A percentile compares a stretch with the other conserved stretches of the same genome.
These are phyloP conservation scores for Talaromyces marneffei DNA, from an alignment of 2,329 filamentous ascomycete genomes.

Conservation along the genomic window DNA sequence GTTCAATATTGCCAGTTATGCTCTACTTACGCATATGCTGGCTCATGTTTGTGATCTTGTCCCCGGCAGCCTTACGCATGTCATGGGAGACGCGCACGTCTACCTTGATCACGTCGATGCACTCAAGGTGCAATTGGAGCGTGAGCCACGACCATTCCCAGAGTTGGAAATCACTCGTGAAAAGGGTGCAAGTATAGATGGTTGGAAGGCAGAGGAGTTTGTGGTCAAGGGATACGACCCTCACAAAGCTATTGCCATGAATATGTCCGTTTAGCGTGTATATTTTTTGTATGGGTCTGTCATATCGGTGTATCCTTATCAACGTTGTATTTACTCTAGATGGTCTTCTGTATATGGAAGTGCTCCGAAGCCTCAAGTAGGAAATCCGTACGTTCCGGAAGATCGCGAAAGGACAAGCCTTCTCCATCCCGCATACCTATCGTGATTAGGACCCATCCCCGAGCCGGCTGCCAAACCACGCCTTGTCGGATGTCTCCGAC, in stretches of 20 bases:
- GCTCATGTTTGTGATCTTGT: slow-evolving; percentile 79
- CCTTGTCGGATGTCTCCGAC: background rate
- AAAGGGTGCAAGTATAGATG: slow-evolving; percentile 71
- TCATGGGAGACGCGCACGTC: slow-evolving; percentile 97
- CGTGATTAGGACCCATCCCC: background rate
- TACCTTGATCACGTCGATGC: slow-evolving; percentile 91
- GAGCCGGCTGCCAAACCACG: background rate
- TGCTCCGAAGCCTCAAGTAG: background rate
- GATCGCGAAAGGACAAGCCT: background rate
- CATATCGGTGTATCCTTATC: background rate
- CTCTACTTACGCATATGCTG: slow-evolving; percentile 89
- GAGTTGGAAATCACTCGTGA: slow-evolving; percentile 66
- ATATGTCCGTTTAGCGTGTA: slow-evolving; percentile 75
- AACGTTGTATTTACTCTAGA: background rate
- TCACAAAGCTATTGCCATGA: slow-evolving; percentile 91
- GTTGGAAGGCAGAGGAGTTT: slow-evolving; percentile 85
- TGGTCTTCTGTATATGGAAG: background rate
- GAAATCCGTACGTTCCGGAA: background rate
- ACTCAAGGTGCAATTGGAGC: slow-evolving; percentile 68
- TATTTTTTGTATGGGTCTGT: background rate
- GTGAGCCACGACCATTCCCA: slow-evolving; percentile 78
- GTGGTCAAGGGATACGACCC: slow-evolving; percentile 82
- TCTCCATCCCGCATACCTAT: background rate
- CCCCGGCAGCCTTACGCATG: slow-evolving; percentile 83
- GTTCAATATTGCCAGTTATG: slow-evolving; percentile 96